A percentile compares a stretch with the other conserved stretches of the same genome.
Conservation (phyloP, 2,329 filamentous ascomycete species). For the Neopestalotiopsis sp. region DNA sequence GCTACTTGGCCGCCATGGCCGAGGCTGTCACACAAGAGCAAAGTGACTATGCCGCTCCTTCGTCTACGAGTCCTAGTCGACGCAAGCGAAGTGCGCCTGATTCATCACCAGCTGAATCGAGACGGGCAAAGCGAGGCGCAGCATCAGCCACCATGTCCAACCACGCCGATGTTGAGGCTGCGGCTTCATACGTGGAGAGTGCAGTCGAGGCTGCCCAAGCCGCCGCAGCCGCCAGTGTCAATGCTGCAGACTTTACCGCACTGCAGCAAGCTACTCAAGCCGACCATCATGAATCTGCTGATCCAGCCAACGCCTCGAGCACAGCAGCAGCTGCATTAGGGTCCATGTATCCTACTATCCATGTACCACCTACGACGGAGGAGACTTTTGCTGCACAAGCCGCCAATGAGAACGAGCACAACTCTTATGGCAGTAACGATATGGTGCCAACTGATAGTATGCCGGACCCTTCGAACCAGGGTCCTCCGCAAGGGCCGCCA, state of each 20-base stretch:
- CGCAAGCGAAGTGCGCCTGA: conserved; percentile 57
- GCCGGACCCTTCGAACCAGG: conserved; percentile 35
- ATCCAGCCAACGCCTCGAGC: conserved; percentile 59
- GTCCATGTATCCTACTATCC: conserved; percentile 63
- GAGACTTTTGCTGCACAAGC: conserved; percentile 64
- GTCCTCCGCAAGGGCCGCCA: conserved; percentile 22
- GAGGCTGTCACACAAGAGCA: conserved; percentile 52
- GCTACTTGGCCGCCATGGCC: conserved; percentile 48
- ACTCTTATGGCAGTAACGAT: conserved; percentile 40
- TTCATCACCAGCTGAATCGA: conserved; percentile 51
- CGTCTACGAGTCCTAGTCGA: conserved; percentile 52
- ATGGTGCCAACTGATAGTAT: conserved; percentile 43
- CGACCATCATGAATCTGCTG: conserved; percentile 51
- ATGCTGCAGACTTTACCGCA: conserved; percentile 60
- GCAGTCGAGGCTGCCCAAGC: conserved; percentile 53
- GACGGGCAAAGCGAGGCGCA: conserved; percentile 55
- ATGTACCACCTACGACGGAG: conserved; percentile 62
- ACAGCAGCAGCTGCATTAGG: conserved; percentile 64
- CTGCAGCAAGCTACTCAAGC: conserved; percentile 56
- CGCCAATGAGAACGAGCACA: conserved; percentile 42
- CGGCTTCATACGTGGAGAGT: conserved; percentile 57
- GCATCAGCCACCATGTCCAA: conserved; percentile 49
- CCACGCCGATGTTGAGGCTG: conserved; percentile 46
- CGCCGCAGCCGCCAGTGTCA: conserved; percentile 45
- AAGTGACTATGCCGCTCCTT: conserved; percentile 48